phyloP scores from a whole-genome alignment of 805 yeast species.

The Kregervanrija pseudodelftensis region DNA sequence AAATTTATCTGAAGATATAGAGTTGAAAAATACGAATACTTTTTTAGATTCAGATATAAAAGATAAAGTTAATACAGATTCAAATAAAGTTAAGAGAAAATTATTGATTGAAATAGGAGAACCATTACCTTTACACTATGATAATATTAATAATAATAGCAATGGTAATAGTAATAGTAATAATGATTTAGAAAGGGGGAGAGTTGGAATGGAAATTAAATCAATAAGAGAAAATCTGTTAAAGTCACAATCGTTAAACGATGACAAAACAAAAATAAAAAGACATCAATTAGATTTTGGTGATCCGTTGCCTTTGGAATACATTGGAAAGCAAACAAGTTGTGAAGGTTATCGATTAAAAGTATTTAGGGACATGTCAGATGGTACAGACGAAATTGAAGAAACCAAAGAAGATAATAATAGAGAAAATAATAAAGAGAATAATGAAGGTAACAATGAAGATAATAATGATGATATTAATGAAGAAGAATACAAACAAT shows the following conservation, averaged over 20 bases:
- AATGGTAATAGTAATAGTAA: background rate
- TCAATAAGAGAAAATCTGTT: background rate
- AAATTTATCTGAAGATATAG: too few species aligned
- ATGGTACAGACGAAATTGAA: background rate
- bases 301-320: constrained; percentile 21
- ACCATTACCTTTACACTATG: constrained; percentile 1
- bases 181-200: background rate
- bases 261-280: background rate
- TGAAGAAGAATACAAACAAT: background rate
- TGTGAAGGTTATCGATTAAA: background rate
- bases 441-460: background rate
- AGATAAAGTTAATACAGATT: too few species aligned
- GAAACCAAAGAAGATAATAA: background rate
- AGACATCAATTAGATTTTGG: constrained; percentile 14
- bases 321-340: constrained; percentile 2
- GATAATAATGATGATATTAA: background rate
- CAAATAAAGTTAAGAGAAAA: background rate
- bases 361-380: background rate
- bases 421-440: background rate
- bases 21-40: too few species aligned
- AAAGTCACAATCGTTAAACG: background rate
- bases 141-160: background rate
- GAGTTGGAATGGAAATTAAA: background rate
- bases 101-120: constrained; percentile 2
- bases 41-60: too few species aligned